Conservation (phyloP, 139 green algal genomes). For the Coelastrella sp. region DNA sequence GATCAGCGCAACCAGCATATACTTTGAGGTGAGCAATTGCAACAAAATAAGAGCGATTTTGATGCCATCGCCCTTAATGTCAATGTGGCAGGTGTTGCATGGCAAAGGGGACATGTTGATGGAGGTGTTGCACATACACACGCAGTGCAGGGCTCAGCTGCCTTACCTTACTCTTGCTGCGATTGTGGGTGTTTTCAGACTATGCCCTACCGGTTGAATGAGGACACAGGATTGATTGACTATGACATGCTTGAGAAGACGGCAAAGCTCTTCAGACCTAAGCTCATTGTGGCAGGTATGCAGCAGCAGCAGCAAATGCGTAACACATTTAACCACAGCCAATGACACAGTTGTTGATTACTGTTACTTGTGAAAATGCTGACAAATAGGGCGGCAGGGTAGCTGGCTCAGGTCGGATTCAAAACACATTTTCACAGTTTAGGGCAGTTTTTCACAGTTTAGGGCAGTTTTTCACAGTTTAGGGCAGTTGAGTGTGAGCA, state of each 20-base stretch:
- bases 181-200: slow-evolving; percentile 60
- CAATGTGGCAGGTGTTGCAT: too few relatives aligned
- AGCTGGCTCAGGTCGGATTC: background rate
- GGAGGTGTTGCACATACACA: too few relatives aligned
- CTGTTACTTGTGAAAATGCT: background rate
- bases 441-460: too few relatives aligned
- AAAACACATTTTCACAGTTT: too few relatives aligned
- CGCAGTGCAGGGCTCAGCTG: background rate
- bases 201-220: slow-evolving; percentile 97
- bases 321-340: background rate
- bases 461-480: too few relatives aligned
- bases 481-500: too few relatives aligned
- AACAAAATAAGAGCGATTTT: too few relatives aligned
- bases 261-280: slow-evolving; percentile 82
- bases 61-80: too few relatives aligned
- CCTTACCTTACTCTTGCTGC: background rate
- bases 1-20: slow-evolving; percentile 97
- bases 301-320: background rate
- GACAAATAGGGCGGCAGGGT: background rate
- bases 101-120: too few relatives aligned
- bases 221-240: slow-evolving; percentile 96
- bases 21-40: slow-evolving; percentile 85
- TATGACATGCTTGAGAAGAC: slow-evolving; percentile 90
- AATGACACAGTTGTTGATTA: too few relatives aligned
- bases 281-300: slow-evolving; percentile 91